Evolutionary conservation across 2,329 filamentous ascomycete genomes (phyloP).

Genomic region (Periconia sp.): DNA sequence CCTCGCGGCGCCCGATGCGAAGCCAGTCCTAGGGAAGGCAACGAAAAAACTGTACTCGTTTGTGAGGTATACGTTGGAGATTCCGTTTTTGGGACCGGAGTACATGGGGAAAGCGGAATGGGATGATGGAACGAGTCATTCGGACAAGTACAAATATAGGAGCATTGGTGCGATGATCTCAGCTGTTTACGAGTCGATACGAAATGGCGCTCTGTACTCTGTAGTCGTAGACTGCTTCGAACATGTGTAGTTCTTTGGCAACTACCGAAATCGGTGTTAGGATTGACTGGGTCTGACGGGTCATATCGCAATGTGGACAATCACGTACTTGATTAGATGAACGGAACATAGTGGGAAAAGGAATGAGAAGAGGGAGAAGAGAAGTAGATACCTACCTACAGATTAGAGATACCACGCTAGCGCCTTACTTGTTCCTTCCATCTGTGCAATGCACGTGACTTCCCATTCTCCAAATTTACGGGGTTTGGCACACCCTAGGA

Average conservation of each 20-base stretch:
- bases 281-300: too few species aligned
- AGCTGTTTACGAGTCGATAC: constrained; percentile 13
- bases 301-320: too few species aligned
- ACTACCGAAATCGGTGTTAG: too few species aligned
- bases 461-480: too few species aligned
- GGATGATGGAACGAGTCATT: constrained; percentile 13
- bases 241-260: neutral
- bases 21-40: constrained; percentile 13
- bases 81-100: constrained; percentile 18
- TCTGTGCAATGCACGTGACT: too few species aligned
- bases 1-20: constrained; percentile 11
- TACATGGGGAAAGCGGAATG: constrained; percentile 11
- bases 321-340: too few species aligned
- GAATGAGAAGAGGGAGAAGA: too few species aligned
- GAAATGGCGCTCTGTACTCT: constrained; percentile 9
- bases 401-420: too few species aligned
- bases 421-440: too few species aligned
- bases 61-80: constrained; percentile 11
- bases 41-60: constrained; percentile 11
- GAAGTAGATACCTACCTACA: too few species aligned
- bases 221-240: constrained; percentile 3
- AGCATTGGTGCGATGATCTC: constrained; percentile 13
- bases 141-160: constrained; percentile 8
- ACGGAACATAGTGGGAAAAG: too few species aligned
- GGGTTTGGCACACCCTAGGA: too few species aligned